Conservation (phyloP, 352 stramenopile species). For the Pythium plurisporium region DNA sequence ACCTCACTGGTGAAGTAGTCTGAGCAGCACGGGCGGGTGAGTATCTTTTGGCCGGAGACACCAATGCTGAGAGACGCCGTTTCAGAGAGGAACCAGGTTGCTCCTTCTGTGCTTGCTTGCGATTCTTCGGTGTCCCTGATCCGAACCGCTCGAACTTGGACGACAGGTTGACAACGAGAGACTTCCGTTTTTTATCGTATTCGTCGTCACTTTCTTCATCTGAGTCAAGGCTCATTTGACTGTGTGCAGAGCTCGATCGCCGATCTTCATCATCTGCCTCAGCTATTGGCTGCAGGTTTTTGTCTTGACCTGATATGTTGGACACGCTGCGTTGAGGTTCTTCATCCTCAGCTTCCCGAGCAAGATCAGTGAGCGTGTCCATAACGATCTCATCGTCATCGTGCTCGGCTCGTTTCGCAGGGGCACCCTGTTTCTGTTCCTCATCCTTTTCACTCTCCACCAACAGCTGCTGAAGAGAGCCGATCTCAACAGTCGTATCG, state of each 20-base stretch:
- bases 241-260: conserved; percentile 43
- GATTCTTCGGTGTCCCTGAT: conserved; percentile 16
- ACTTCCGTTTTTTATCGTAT: conserved; percentile 41
- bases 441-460: conserved; percentile 31
- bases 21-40: background rate
- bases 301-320: conserved; percentile 9
- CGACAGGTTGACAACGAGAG: conserved; percentile 70
- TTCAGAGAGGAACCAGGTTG: background rate
- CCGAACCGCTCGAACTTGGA: conserved; percentile 68
- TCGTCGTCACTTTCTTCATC: conserved; percentile 57
- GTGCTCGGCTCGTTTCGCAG: conserved; percentile 1
- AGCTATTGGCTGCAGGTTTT: conserved; percentile 52
- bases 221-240: conserved; percentile 71
- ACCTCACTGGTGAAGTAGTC: conserved; percentile 9
- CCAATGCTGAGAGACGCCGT: background rate
- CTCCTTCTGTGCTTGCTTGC: background rate
- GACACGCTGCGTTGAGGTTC: conserved; percentile 1
- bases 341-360: conserved; percentile 23
- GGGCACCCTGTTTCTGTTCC: background rate
- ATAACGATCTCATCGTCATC: conserved; percentile 6
- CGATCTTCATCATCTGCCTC: conserved; percentile 56
- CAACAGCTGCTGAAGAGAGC: conserved; percentile 54
- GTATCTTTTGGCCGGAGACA: background rate
- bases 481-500: conserved; percentile 59
- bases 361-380: conserved; percentile 21